phyloP scores from a whole-genome alignment of 495 filamentous ascomycete genomes.

The Alectoria sarmentosa region DNA sequence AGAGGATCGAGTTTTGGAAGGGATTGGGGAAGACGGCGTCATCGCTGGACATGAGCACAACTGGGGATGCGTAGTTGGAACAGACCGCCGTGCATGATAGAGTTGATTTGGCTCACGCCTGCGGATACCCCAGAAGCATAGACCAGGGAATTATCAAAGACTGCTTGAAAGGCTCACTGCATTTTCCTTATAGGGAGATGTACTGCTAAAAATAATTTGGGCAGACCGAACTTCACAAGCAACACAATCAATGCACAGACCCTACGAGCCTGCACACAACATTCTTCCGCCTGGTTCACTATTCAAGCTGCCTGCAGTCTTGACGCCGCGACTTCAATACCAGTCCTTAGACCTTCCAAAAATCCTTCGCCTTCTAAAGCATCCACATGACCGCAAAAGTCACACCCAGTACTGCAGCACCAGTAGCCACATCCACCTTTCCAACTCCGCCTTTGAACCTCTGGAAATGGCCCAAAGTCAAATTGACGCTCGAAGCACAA shows the following conservation, averaged over 20 bases:
- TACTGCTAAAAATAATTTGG: neutral
- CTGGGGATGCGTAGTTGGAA: neutral
- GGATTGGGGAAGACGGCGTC: conserved; percentile 20
- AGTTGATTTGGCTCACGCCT: neutral
- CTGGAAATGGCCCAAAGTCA: neutral
- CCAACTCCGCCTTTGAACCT: neutral
- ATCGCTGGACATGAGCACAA: neutral
- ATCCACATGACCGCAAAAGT: neutral
- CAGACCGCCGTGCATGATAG: neutral
- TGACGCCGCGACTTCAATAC: neutral
- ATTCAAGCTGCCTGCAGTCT: neutral
- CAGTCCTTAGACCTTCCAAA: neutral
- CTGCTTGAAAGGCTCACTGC: neutral
- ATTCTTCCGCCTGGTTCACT: neutral
- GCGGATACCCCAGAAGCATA: conserved; percentile 9
- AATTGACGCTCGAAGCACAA: neutral
- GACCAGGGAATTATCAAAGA: neutral
- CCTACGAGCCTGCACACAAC: neutral
- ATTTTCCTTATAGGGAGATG: neutral
- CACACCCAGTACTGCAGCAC: neutral
- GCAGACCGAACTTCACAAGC: neutral
- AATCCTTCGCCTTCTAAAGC: neutral
- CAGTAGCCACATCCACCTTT: neutral
- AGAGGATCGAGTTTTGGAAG: conserved; percentile 71
- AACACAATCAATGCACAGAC: neutral